These are phyloP conservation scores for Lumnitzera littorea DNA, from an alignment of 345 rosid genomes.

Conservation along the genomic window DNA sequence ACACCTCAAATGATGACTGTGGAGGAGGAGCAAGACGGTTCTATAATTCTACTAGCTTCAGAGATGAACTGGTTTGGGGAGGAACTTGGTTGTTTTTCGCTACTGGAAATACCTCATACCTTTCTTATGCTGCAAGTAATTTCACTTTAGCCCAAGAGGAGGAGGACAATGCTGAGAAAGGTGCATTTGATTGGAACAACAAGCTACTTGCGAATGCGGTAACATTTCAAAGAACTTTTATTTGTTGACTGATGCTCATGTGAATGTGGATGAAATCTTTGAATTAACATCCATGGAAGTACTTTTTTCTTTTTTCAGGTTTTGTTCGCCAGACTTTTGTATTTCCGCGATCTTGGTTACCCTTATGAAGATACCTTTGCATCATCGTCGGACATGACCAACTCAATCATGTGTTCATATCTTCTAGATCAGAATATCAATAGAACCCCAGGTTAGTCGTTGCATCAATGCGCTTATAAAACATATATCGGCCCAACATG, in stretches of 20 bases:
- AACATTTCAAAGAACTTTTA: slow-evolving; percentile 5
- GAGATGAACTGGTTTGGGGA: slow-evolving; percentile 54
- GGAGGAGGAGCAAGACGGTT: slow-evolving; percentile 38
- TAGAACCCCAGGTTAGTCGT: slow-evolving; percentile 30
- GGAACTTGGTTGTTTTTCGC: slow-evolving; percentile 58
- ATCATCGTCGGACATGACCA: slow-evolving; percentile 25
- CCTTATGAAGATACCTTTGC: slow-evolving; percentile 30
- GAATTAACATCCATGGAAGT: background rate
- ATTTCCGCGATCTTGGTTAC: slow-evolving; percentile 43
- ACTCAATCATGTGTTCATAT: slow-evolving; percentile 37
- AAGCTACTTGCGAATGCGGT: slow-evolving; percentile 46
- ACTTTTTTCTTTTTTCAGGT: slow-evolving; percentile 20
- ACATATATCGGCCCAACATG: no score
- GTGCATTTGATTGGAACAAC: slow-evolving; percentile 55
- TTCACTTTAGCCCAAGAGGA: slow-evolving; percentile 29
- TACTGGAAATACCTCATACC: slow-evolving; percentile 43
- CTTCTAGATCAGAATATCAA: slow-evolving; percentile 22
- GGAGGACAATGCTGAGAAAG: slow-evolving; percentile 29
- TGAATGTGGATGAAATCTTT: background rate
- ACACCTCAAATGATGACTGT: slow-evolving; percentile 26
- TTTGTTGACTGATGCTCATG: background rate
- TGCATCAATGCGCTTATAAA: background rate
- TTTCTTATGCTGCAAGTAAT: slow-evolving; percentile 27
- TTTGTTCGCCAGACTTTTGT: slow-evolving; percentile 38
- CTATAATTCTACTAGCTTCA: slow-evolving; percentile 43